Conservation (phyloP, 176 grass and related monocot genomes). For the Otatea glauca region DNA sequence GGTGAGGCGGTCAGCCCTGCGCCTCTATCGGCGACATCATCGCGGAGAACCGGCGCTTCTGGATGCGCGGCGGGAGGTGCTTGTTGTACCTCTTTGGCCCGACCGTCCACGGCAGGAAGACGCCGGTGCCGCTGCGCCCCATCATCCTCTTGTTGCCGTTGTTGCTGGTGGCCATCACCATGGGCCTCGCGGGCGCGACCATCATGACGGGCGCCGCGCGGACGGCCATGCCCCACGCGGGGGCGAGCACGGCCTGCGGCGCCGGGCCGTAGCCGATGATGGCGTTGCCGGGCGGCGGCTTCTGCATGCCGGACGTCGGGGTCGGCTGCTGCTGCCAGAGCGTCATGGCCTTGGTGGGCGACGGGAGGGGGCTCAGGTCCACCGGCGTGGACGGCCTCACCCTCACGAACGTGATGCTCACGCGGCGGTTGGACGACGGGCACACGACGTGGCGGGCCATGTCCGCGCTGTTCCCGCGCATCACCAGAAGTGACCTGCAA, state of each 20-base stretch:
- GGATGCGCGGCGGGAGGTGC: slow-evolving; percentile 94
- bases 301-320: slow-evolving; percentile 48
- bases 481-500: slow-evolving; percentile 84
- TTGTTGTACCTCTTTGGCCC: slow-evolving; percentile 91
- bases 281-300: slow-evolving; percentile 32
- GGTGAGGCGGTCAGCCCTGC: slow-evolving; percentile 49
- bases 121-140: slow-evolving; percentile 77
- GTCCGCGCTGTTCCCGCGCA: slow-evolving; percentile 98
- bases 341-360: slow-evolving; percentile 73
- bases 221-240: slow-evolving; percentile 74
- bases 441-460: slow-evolving; percentile 93
- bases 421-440: slow-evolving; percentile 73
- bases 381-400: slow-evolving; percentile 68
- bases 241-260: slow-evolving; percentile 68
- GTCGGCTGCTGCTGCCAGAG: slow-evolving; percentile 62
- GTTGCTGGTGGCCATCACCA: slow-evolving; percentile 54
- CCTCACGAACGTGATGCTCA: slow-evolving; percentile 83
- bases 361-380: slow-evolving; percentile 60
- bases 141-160: slow-evolving; percentile 66
- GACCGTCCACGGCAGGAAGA: slow-evolving; percentile 94
- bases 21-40: slow-evolving; percentile 75
- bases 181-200: slow-evolving; percentile 67
- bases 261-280: slow-evolving; percentile 59
- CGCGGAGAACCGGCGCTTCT: slow-evolving; percentile 87
- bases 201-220: slow-evolving; percentile 68